Evolutionary conservation across 2,329 filamentous ascomycete species (phyloP), one percentile per base, ranked within the genome.

Genomic region (Aureobasidium uvarum): DNA sequence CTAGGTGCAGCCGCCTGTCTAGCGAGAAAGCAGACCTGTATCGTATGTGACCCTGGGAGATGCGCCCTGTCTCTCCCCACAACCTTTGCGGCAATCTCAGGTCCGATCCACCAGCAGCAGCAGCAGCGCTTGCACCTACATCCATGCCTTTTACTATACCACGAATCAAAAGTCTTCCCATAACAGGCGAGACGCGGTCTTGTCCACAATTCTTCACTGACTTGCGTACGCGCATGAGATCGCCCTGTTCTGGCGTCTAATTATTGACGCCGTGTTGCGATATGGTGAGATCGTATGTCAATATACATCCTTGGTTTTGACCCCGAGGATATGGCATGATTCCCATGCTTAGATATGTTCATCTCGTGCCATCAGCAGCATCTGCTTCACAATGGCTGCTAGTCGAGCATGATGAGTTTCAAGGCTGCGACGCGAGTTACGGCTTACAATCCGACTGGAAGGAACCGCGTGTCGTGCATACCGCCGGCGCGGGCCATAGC

Each of bases 401-500:
- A 25, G 6, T 7, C 16, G 18, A 36, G n/a, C 3, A 36, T 13
- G 10, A 36, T 13, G 33, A 13, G 33, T 36, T 8, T 36, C 33
- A 36, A 13, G 33, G 10, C 33, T 36, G 33, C 33, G 33, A 11
- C 33, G 13, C 33, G 33, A 36, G 33, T 33, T 18, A 54, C 23
- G 43, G 23, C 43, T 46, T 20, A 46, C 43, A 13, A 46, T 1
- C n/a, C 28, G 18, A 52, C 6, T 36, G 39, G 39, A 39, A 5
- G 14, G n/a, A 38, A 52, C 16, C 3, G 5, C 6, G n/a, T 46
- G 41, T 59, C 41, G 25, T 59, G 55, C 55, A 59, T 59, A 59
- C 55, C 41, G 11, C n/a, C 55, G 55, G 41, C 3, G 55, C 55
- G 55, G 55, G 39, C 55, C 55, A 45, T 39, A 46, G 10, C 55